These are phyloP conservation scores for Tympanopsis confertula DNA, from an alignment of 2,329 filamentous ascomycete species.

Conservation along the genomic window DNA sequence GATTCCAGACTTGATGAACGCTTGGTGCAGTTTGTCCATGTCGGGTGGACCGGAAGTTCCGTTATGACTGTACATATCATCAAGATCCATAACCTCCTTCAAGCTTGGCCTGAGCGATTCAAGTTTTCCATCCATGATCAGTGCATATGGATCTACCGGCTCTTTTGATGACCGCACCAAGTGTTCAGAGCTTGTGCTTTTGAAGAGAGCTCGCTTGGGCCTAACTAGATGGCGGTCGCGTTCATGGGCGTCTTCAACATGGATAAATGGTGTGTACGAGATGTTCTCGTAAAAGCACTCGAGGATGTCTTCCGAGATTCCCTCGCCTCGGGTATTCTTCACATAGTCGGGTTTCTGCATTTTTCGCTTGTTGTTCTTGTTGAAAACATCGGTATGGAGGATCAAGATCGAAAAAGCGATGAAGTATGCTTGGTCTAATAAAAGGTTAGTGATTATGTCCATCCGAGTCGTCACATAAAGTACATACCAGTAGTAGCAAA, in stretches of 20 bases:
- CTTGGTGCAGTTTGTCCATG: slow-evolving; percentile 47
- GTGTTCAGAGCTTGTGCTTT: slow-evolving; percentile 13
- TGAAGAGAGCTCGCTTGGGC: neutral
- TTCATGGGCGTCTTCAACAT: slow-evolving; percentile 47
- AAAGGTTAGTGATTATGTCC: slow-evolving; percentile 24
- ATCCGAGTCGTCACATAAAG: neutral
- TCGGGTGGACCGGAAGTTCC: slow-evolving; percentile 47
- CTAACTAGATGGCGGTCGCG: neutral
- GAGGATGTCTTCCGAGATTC: slow-evolving; percentile 57
- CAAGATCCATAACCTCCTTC: slow-evolving; percentile 59
- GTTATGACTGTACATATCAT: slow-evolving; percentile 59
- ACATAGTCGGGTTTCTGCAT: slow-evolving; percentile 67
- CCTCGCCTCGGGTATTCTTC: slow-evolving; percentile 60
- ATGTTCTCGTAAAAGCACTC: slow-evolving; percentile 70
- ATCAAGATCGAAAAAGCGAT: slow-evolving; percentile 66
- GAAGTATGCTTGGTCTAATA: slow-evolving; percentile 62
- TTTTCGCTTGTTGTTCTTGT: slow-evolving; percentile 69
- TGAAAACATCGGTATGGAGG: slow-evolving; percentile 66
- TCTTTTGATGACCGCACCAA: slow-evolving; percentile 49
- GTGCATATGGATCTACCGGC: slow-evolving; percentile 60
- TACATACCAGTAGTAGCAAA: slow-evolving; percentile 15
- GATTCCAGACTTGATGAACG: slow-evolving; percentile 58
- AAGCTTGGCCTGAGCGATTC: slow-evolving; percentile 53
- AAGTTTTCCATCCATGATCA: slow-evolving; percentile 60
- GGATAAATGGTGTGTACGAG: slow-evolving; percentile 65